Conservation (phyloP, 2,329 filamentous ascomycete species). For the Aspergillus awamori region DNA sequence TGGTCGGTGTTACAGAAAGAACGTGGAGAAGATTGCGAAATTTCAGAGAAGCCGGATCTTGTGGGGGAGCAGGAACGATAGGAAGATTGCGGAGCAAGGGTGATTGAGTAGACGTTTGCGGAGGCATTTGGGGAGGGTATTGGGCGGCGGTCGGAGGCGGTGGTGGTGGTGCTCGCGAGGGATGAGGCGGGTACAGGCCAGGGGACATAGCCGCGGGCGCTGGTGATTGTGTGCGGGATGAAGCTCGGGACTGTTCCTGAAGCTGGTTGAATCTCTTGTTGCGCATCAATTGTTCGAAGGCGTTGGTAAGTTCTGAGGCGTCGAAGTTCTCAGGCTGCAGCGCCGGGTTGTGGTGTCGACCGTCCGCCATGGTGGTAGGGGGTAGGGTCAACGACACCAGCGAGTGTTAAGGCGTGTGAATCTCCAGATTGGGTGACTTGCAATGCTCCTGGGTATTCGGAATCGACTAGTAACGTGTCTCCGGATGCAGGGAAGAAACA, state of each 20-base stretch:
- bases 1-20: conserved; percentile 82
- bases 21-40: conserved; percentile 83
- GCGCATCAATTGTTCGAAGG: conserved; percentile 84
- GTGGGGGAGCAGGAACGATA: conserved; percentile 73
- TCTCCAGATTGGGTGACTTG: conserved; percentile 30
- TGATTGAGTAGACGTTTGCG: conserved; percentile 37
- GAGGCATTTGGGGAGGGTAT: conserved; percentile 24
- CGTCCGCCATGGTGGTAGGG: conserved; percentile 43
- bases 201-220: conserved; percentile 35
- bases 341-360: conserved; percentile 37
- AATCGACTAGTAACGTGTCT: not conserved
- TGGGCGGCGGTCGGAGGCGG: conserved; percentile 35
- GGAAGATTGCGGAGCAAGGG: conserved; percentile 60
- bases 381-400: conserved; percentile 28
- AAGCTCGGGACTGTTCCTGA: conserved; percentile 62
- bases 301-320: conserved; percentile 76
- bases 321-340: conserved; percentile 57
- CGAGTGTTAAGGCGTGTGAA: conserved; percentile 19
- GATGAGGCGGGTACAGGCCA: conserved; percentile 30
- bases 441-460: not conserved
- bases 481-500: not conserved
- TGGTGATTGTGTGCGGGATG: conserved; percentile 62
- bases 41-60: conserved; percentile 70
- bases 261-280: conserved; percentile 86
- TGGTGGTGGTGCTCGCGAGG: conserved; percentile 41